phyloP scores from a whole-genome alignment of 768 basidiomycete species.

The Brasilioporus rufonigricans region DNA sequence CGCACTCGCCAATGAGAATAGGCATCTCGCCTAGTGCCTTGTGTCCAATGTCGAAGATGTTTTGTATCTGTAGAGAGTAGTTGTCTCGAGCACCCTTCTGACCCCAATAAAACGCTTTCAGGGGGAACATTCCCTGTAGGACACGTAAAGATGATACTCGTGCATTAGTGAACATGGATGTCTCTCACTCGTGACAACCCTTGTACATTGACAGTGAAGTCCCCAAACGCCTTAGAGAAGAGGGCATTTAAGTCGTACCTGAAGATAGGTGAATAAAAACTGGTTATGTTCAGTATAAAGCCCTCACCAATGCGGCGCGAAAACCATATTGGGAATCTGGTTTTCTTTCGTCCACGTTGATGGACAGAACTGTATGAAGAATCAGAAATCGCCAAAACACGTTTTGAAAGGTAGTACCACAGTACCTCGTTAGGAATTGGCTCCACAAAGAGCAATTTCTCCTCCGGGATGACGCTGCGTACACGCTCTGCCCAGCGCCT shows the following conservation, averaged over 20 bases:
- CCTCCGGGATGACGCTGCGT: constrained; percentile 42
- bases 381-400: constrained; percentile 3
- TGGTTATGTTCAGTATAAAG: background rate
- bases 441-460: constrained; percentile 77
- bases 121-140: constrained; percentile 77
- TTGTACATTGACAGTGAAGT: constrained; percentile 92
- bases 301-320: constrained; percentile 69
- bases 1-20: constrained; percentile 88
- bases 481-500: constrained; percentile 65
- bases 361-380: constrained; percentile 67
- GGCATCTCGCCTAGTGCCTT: constrained; percentile 76
- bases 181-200: constrained; percentile 74
- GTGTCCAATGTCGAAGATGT: constrained; percentile 69
- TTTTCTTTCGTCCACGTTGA: constrained; percentile 68
- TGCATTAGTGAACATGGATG: background rate
- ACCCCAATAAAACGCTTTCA: constrained; percentile 86
- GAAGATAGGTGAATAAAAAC: background rate
- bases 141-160: constrained; percentile 6
- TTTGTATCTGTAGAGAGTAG: constrained; percentile 77
- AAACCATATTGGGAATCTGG: constrained; percentile 62
- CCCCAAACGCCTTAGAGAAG: constrained; percentile 79
- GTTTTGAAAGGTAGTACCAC: background rate
- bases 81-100: constrained; percentile 79
- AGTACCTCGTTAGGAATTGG: constrained; percentile 90
- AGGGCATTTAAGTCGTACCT: constrained; percentile 94